phyloP scores from a whole-genome alignment of 2,329 filamentous ascomycete genomes.

The Delphinella strobiligena region DNA sequence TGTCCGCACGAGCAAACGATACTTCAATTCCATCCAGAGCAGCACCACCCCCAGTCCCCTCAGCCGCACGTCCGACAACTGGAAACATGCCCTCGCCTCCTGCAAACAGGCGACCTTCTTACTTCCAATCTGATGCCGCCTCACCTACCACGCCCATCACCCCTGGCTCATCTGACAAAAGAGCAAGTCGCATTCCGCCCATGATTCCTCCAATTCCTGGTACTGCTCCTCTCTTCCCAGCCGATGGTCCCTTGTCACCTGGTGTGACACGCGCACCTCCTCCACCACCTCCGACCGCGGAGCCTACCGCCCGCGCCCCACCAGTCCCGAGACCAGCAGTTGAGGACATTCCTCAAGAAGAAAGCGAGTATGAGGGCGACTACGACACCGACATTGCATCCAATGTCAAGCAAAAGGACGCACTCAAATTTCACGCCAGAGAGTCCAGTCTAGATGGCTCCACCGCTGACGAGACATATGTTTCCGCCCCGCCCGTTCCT shows the following conservation, averaged over 20 bases:
- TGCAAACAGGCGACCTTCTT: slow-evolving; percentile 27
- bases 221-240: slow-evolving; percentile 20
- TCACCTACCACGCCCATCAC: slow-evolving; percentile 14
- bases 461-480: slow-evolving; percentile 41
- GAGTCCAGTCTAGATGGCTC: slow-evolving; percentile 64
- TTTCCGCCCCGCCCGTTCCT: slow-evolving; percentile 26
- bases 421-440: slow-evolving; percentile 62
- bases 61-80: no score
- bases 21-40: slow-evolving; percentile 6
- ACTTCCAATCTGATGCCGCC: slow-evolving; percentile 26
- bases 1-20: slow-evolving; percentile 39
- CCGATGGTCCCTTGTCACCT: slow-evolving; percentile 23
- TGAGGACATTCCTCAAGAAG: slow-evolving; percentile 60
- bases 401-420: slow-evolving; percentile 88
- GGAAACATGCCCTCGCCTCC: slow-evolving; percentile 19
- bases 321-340: slow-evolving; percentile 12
- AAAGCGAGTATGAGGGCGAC: slow-evolving; percentile 92
- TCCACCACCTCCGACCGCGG: slow-evolving; percentile 32
- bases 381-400: slow-evolving; percentile 96
- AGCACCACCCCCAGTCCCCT: no score
- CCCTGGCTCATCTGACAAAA: slow-evolving; percentile 20
- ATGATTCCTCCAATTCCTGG: no score
- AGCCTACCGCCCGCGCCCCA: slow-evolving; percentile 19
- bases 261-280: slow-evolving; percentile 30
- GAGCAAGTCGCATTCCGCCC: slow-evolving; percentile 23